Percentiles rank a stretch among this genome's conserved stretches.
These are phyloP conservation scores for Tetrastigma voinierianum DNA, from an alignment of 164 flowering plant species.

Conservation along the genomic window DNA sequence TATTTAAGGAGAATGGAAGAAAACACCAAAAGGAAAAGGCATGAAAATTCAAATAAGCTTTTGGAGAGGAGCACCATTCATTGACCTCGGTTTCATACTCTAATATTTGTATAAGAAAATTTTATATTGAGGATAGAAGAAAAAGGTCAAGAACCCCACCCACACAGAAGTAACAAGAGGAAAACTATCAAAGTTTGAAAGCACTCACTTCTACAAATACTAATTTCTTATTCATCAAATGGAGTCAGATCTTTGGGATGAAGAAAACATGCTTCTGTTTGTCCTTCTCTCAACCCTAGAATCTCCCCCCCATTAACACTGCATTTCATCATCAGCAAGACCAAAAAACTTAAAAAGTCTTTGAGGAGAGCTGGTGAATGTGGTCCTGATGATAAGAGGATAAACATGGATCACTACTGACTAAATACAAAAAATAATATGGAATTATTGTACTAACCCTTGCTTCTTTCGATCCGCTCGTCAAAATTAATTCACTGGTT, in stretches of 20 bases:
- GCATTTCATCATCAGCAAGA: slow-evolving; percentile 25
- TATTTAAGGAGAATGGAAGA: neutral
- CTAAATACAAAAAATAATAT: neutral
- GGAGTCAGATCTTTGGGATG: slow-evolving; percentile 31
- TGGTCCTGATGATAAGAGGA: slow-evolving; percentile 15
- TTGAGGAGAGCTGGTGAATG: slow-evolving; percentile 19
- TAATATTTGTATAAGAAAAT: slow-evolving; percentile 5
- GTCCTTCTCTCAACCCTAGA: slow-evolving; percentile 34
- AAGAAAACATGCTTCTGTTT: slow-evolving; percentile 51
- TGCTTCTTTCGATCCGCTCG: neutral
- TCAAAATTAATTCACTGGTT: too few species aligned
- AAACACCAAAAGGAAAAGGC: slow-evolving; percentile 17
- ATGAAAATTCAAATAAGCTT: slow-evolving; percentile 22
- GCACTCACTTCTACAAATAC: slow-evolving; percentile 26
- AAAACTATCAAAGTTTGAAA: slow-evolving; percentile 31
- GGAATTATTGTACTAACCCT: neutral
- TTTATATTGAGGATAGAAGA: slow-evolving; percentile 6
- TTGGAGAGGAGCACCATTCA: slow-evolving; percentile 24
- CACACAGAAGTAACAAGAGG: slow-evolving; percentile 27
- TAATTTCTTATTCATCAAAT: slow-evolving; percentile 22
- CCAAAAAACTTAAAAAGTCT: slow-evolving; percentile 15
- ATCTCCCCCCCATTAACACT: slow-evolving; percentile 19
- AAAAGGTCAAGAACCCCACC: slow-evolving; percentile 22
- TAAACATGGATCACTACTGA: slow-evolving; percentile 12
- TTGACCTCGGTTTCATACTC: slow-evolving; percentile 39